phyloP scores from a whole-genome alignment of 2,329 filamentous ascomycete species.

The Ophiostoma ips region DNA sequence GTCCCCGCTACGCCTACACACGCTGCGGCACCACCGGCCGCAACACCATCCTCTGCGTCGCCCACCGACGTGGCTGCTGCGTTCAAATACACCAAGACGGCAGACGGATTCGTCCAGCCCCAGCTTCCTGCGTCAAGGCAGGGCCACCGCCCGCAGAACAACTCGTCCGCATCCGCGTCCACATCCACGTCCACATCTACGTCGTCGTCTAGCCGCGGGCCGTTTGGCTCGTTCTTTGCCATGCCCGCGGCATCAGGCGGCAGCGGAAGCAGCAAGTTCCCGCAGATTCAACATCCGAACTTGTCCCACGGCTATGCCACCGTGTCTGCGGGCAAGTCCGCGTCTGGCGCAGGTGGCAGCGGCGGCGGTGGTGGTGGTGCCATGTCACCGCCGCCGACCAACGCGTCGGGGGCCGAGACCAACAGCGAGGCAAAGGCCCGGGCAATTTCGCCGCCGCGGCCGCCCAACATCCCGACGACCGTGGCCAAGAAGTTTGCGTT shows the following conservation, averaged over 20 bases:
- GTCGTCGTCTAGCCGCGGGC: constrained; percentile 16
- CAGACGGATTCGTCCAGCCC: constrained; percentile 15
- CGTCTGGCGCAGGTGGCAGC: neutral
- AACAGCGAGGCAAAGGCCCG: constrained; percentile 1
- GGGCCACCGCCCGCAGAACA: constrained; percentile 6
- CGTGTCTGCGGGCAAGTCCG: constrained; percentile 6
- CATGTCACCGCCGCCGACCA: constrained; percentile 1
- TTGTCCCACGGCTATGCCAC: constrained; percentile 12
- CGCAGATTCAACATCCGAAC: constrained; percentile 15
- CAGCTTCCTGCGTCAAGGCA: constrained; percentile 8
- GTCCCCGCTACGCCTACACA: neutral
- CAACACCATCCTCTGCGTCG: constrained; percentile 11
- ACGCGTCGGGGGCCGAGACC: neutral
- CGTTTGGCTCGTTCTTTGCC: constrained; percentile 15
- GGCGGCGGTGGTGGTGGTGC: neutral
- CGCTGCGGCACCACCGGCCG: neutral
- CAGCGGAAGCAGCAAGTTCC: constrained; percentile 11
- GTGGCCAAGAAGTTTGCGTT: constrained; percentile 38
- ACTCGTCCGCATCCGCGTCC: constrained; percentile 16
- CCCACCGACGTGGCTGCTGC: constrained; percentile 15
- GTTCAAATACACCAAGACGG: constrained; percentile 35
- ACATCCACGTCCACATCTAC: too few species aligned
- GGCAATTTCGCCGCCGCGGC: neutral
- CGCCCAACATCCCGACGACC: constrained; percentile 5
- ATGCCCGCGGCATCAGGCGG: constrained; percentile 9